These are phyloP conservation scores for Lentinus tigrinus DNA, from an alignment of 768 basidiomycete genomes.

Conservation along the genomic window DNA sequence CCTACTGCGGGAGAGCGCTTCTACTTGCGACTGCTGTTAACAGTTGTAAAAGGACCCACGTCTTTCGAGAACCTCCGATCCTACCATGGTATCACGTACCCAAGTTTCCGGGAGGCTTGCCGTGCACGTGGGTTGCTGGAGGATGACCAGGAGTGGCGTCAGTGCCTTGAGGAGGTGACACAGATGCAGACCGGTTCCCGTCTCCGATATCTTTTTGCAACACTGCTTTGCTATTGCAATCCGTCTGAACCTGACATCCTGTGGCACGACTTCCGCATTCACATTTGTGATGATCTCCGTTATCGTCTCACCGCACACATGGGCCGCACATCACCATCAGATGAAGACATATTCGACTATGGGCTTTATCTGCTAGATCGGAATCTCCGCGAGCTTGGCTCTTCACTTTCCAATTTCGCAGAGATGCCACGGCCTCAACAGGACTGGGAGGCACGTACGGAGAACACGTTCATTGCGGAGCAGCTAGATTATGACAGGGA, in stretches of 20 bases:
- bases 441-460: constrained; percentile 25
- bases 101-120: constrained; percentile 42
- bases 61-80: constrained; percentile 28
- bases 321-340: constrained; percentile 20
- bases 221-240: constrained; percentile 32
- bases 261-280: constrained; percentile 35
- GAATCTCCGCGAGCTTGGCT: constrained; percentile 24
- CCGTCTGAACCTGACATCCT: constrained; percentile 34
- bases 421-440: constrained; percentile 32
- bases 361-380: constrained; percentile 40
- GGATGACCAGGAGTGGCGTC: constrained; percentile 41
- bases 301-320: constrained; percentile 18
- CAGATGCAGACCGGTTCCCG: constrained; percentile 36
- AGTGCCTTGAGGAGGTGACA: constrained; percentile 40
- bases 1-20: constrained; percentile 38
- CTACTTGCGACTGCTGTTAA: constrained; percentile 41
- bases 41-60: constrained; percentile 36
- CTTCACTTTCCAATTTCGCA: constrained; percentile 24
- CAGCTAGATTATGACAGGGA: constrained; percentile 31
- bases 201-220: constrained; percentile 39
- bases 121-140: constrained; percentile 39
- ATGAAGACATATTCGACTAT: constrained; percentile 38
- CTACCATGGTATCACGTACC: constrained; percentile 23
- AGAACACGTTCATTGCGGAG: constrained; percentile 34
- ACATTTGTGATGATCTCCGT: constrained; percentile 44